Evolutionary conservation across 2,329 filamentous ascomycete species (phyloP), one percentile per base, ranked within the genome.

Genomic region (Alternaria triticina): DNA sequence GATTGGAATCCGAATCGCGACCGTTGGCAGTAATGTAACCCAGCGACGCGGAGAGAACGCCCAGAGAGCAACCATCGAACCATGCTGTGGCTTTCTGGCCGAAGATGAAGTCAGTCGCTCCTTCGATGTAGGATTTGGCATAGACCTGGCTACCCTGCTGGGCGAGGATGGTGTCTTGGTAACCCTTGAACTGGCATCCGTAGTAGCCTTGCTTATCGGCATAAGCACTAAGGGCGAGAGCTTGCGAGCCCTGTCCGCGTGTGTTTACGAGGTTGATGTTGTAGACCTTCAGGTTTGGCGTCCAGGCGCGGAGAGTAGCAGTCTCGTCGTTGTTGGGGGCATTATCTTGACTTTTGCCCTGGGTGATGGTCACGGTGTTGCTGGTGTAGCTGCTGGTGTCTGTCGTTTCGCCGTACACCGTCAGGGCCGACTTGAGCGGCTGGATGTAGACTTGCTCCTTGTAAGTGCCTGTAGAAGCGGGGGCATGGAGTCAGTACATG

Each of bases 91-190:
- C 82, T 57, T 82, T 69, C 75, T 87, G 82, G 56, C 88, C 84
- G 72, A 89, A 90, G 67, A 88, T 86, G 71, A 88, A 88, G 69
- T 89, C 88, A 46, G 86, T 85, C 3, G 86, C 85, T 27, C 87
- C 87, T 50, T 86, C 82, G 64, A 89, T 88, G 62, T 86, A 84
- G 66, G 83, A 83, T 63, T 84, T 84, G 25, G 83, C 85, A 70
- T 87, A 89, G 36, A 88, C 72, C 69, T 89, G 84, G 64, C 83
- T 79, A 64, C 87, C 88, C 57, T 78, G 81, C 12, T 80, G 67
- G 13, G 77, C 74, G 13, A 79, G 69, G 23, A 80, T 67, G 1
- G 87, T 88, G 71, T 89, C 87, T 75, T 90, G 86, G 70, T 83
- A 86, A 20, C 87, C 86, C 51, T 82, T 82, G 68, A 89, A 82